phyloP scores from a whole-genome alignment of 2,329 filamentous ascomycete species.

The Fusarium sp. region DNA sequence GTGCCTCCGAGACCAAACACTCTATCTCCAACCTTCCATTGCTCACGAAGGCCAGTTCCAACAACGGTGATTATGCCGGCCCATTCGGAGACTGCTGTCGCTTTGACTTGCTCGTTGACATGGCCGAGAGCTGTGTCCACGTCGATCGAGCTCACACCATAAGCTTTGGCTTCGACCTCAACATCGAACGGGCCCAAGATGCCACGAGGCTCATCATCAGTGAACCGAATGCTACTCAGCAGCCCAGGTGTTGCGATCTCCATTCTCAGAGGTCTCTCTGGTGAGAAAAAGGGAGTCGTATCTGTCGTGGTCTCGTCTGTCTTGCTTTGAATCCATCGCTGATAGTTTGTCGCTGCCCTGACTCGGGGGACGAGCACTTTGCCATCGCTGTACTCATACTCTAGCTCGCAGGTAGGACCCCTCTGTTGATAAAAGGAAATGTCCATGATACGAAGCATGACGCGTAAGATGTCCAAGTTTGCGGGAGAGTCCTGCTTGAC shows the following conservation, averaged over 20 bases:
- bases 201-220: neutral
- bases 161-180: neutral
- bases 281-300: neutral
- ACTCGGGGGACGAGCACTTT: conserved; percentile 8
- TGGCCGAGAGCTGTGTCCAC: neutral
- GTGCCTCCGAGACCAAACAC: neutral
- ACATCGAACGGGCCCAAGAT: neutral
- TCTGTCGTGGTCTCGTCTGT: neutral
- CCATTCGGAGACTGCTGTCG: neutral
- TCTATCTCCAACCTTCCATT: neutral
- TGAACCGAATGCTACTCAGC: neutral
- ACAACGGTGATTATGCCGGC: neutral
- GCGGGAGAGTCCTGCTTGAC: neutral
- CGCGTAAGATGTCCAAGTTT: neutral
- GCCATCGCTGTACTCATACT: conserved; percentile 13
- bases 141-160: neutral
- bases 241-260: neutral
- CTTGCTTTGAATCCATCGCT: neutral
- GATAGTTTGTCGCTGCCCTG: neutral
- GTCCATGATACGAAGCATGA: conserved; percentile 5
- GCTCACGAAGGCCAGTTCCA: neutral
- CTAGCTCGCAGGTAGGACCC: neutral
- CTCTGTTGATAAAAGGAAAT: conserved; percentile 16
- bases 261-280: neutral
- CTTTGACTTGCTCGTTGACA: neutral